Evolutionary conservation across 1,284 basidiomycete species (phyloP).

Genomic region (Pterula multifida): DNA sequence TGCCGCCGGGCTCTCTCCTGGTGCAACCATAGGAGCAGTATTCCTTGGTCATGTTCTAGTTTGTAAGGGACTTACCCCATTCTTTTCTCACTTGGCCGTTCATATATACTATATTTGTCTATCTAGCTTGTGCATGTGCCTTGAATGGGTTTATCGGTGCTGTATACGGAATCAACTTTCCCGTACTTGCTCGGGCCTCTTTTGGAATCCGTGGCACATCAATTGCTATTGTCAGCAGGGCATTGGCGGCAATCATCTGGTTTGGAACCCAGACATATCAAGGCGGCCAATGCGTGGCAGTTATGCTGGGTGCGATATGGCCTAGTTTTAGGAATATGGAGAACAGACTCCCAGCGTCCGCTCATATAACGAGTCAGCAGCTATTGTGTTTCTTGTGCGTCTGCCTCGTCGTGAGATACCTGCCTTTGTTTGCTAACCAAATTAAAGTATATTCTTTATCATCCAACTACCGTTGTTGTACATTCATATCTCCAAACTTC

Average conservation of each 20-base stretch:
- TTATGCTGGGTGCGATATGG: conserved; percentile 55
- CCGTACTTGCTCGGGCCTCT: conserved; percentile 11
- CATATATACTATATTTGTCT: not conserved
- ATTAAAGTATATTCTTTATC: conserved; percentile 52
- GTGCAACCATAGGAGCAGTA: conserved; percentile 13
- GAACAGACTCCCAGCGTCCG: conserved; percentile 38
- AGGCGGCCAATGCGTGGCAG: conserved; percentile 13
- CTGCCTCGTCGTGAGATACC: not conserved
- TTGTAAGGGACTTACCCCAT: conserved; percentile 7
- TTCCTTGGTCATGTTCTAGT: conserved; percentile 15
- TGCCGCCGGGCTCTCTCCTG: conserved; percentile 12
- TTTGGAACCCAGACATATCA: conserved; percentile 14
- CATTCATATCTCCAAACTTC: conserved; percentile 47
- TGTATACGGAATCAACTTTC: conserved; percentile 14
- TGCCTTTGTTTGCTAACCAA: conserved; percentile 15
- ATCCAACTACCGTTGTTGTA: conserved; percentile 51
- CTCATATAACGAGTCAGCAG: conserved; percentile 42
- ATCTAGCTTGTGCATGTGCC: conserved; percentile 12
- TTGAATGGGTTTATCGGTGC: conserved; percentile 14
- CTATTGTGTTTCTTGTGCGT: conserved; percentile 11
- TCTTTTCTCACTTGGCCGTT: not conserved
- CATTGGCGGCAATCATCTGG: conserved; percentile 11
- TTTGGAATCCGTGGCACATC: conserved; percentile 13
- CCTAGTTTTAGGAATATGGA: conserved; percentile 41
- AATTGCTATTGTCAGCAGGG: conserved; percentile 14